Base-by-base conservation (phyloP, 2,329 filamentous ascomycete genomes). In the Xylaria sp. region DNA sequence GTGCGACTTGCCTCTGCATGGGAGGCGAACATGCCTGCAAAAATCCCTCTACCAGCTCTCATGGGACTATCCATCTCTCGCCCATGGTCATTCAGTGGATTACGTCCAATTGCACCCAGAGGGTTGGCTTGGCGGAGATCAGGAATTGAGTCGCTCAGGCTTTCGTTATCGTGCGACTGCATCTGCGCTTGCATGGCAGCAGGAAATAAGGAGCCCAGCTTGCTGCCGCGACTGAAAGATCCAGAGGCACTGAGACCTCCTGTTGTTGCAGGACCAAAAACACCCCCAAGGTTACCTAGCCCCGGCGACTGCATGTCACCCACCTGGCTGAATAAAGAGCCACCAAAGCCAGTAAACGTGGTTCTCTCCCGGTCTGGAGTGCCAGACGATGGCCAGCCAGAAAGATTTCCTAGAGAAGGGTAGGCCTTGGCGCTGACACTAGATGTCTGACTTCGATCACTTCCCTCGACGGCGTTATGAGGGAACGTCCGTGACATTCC, bases 401-500 rank as follows among this genome's bases (percentile, higher is more conserved):
- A 85, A 46, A 93, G 81, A 31, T 86, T 88, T 56, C 86, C 87
- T 6, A 93, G 78, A 12, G 84, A 81, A 13, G 90, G 85, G 72
- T 93, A 97, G 10, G 87, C 90, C 75, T 94, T 92, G 52, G 92
- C 89, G 13, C 93, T 92, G 20, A 91, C 92, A 77, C 94, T 97
- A 0, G 94, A 97, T 0, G 93, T 97, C 80, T 97, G 94, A 78
- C 94, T 98, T 23, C 95, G 91, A 78, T 98, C 95, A 73, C 94
- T 93, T 5, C 91, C 91, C 61, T 93, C 90, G 66, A 85, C 83
- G 46, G 83, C 79, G 71, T 87, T 87, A 69, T 81, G 78, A 10
- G 72, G 71, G 62, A 73, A 88, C 87, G 66, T 81, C 83, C 74
- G 82, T 83, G 73, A 80, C 78, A 72, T 80, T 76, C 52, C 82